phyloP scores from a whole-genome alignment of 352 stramenopile species.

The Pythium graminicola region DNA sequence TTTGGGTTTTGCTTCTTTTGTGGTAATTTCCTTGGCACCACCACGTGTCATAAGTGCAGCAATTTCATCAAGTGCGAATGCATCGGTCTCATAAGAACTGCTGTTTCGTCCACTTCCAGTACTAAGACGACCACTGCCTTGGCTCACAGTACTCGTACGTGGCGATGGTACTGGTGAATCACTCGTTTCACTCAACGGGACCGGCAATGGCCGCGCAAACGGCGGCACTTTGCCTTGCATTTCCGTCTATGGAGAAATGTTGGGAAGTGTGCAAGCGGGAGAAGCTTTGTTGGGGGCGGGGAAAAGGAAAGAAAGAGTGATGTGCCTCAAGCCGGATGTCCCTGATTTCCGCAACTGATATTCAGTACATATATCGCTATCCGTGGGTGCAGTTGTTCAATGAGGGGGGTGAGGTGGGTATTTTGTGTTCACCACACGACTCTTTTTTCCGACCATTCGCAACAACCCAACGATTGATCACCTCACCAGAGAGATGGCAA shows the following conservation, averaged over 20 bases:
- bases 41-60: constrained; percentile 19
- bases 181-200: background rate
- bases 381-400: constrained; percentile 14
- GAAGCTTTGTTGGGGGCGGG: background rate
- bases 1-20: constrained; percentile 37
- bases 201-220: background rate
- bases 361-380: background rate
- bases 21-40: constrained; percentile 1
- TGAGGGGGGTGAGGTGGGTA: constrained; percentile 1
- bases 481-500: constrained; percentile 8
- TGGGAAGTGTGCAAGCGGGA: background rate
- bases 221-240: background rate
- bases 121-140: background rate
- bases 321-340: background rate
- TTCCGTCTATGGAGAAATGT: background rate
- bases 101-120: too few species aligned
- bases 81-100: constrained; percentile 5
- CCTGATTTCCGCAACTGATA: constrained; percentile 14
- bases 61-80: constrained; percentile 21
- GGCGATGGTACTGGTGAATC: constrained; percentile 14
- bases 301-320: constrained; percentile 2
- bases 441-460: too few species aligned
- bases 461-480: background rate
- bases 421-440: too few species aligned
- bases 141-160: background rate